Evolutionary conservation across 495 filamentous ascomycete genomes (phyloP), one percentile per base, ranked within the genome.

Genomic region (Hypoxylon intermedium): DNA sequence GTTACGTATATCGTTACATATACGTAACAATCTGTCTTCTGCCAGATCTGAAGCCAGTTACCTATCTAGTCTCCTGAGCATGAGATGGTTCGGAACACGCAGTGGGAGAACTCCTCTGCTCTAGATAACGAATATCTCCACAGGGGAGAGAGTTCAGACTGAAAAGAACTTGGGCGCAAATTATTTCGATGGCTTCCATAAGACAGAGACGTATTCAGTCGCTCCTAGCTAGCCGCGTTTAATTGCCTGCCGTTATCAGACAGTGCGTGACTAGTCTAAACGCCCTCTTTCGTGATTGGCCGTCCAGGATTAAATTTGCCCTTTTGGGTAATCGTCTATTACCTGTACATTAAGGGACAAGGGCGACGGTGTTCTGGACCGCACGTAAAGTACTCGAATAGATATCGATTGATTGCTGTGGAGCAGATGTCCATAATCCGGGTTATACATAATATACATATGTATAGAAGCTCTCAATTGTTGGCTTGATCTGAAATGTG

Each of bases 271-370:
- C 11, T 55, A 41, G 37, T 23, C 33, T 53, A 24, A 44, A 24
- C 1, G n/a, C 30, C 21, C 41, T 43, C 20, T 9, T 24, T 23
- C 40, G 11, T 62, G 52, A 66, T 66, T 66, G 63, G 63, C 23
- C 9, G 0, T 0, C 7, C 21, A 1, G 42, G 21, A 53, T 53
- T 41, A 18, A 66, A 49, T 50, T 60, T 66, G 23, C 63, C 58
- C 58, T 53, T 66, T 66, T 60, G 20, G 63, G 63, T 48, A 66
- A 61, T 56, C 41, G 11, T 47, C 41, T 50, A 49, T 57, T 58
- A 31, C 20, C 40, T 38, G 33, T 28, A 37, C 33, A 42, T 36
- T 44, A 19, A 40, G 40, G 45, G 52, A 38, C 28, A 24, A 7
- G 20, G 11, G 9, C 7, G 47, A 40, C 31, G 26, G 9, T 9